Evolutionary conservation across 345 rosid genomes (phyloP).

Genomic region (Boechera retrofracta): DNA sequence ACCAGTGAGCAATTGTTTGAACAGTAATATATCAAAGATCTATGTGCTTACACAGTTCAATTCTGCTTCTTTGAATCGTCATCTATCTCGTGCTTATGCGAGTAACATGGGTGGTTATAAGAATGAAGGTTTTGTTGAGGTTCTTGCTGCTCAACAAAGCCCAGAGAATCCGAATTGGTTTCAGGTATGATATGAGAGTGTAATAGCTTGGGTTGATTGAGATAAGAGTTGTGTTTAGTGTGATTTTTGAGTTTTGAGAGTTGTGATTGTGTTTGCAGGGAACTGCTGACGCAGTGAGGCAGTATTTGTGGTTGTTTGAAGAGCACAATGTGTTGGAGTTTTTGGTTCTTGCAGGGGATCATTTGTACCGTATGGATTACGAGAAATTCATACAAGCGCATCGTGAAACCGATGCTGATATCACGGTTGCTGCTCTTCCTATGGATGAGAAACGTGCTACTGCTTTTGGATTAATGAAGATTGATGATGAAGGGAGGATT

Average conservation of each 20-base stretch:
- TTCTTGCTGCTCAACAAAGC: conserved; percentile 97
- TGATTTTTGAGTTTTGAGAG: background rate
- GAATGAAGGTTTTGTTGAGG: conserved; percentile 99
- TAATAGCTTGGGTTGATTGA: background rate
- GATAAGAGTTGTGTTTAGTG: background rate
- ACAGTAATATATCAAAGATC: conserved; percentile 89
- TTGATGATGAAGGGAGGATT: conserved; percentile 94
- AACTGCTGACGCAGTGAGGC: conserved; percentile 97
- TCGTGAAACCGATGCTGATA: conserved; percentile 95
- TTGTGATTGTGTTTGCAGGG: conserved; percentile 57
- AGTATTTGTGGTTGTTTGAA: conserved; percentile 94
- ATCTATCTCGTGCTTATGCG: conserved; percentile 90
- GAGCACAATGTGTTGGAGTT: conserved; percentile 95
- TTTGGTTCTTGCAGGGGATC: conserved; percentile 95
- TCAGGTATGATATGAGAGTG: conserved; percentile 56
- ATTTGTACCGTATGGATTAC: conserved; percentile 95
- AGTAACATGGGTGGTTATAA: conserved; percentile 98
- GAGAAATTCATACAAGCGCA: conserved; percentile 97
- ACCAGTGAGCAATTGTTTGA: conserved; percentile 96
- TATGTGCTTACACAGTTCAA: conserved; percentile 97
- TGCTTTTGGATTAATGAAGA: conserved; percentile 96
- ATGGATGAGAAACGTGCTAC: conserved; percentile 96
- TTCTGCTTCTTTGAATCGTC: conserved; percentile 95
- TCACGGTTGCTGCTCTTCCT: conserved; percentile 97
- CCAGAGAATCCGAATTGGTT: conserved; percentile 99